Evolutionary conservation across 202 grass and related monocot genomes (phyloP).

Genomic region (Brachypodium distachyon): DNA sequence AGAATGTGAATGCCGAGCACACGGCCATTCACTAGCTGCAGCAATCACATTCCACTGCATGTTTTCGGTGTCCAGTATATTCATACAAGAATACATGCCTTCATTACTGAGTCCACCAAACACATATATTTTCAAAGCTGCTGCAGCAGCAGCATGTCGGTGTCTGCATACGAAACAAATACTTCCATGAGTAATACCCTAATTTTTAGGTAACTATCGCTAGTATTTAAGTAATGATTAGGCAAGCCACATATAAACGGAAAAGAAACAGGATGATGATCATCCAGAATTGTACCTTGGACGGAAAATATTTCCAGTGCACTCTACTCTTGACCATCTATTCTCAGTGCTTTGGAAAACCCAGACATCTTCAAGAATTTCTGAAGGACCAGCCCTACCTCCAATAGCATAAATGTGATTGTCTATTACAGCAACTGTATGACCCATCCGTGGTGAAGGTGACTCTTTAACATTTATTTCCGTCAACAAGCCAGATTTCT

Average conservation of each 20-base stretch:
- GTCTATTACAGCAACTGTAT: slow-evolving; percentile 50
- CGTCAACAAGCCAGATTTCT: slow-evolving; percentile 43
- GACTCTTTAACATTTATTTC: slow-evolving; percentile 37
- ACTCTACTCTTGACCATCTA: slow-evolving; percentile 54
- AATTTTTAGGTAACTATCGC: background rate
- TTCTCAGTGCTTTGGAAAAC: slow-evolving; percentile 42
- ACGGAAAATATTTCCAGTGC: slow-evolving; percentile 45
- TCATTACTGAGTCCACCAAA: slow-evolving; percentile 82
- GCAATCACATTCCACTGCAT: slow-evolving; percentile 52
- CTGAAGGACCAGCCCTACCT: slow-evolving; percentile 71
- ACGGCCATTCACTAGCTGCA: slow-evolving; percentile 47
- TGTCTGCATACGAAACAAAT: slow-evolving; percentile 49
- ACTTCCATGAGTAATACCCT: background rate
- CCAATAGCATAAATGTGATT: slow-evolving; percentile 70
- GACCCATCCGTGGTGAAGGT: slow-evolving; percentile 80
- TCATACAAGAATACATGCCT: slow-evolving; percentile 80
- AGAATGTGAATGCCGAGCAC: slow-evolving; percentile 91
- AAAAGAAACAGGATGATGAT: background rate
- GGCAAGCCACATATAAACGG: background rate
- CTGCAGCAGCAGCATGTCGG: slow-evolving; percentile 56
- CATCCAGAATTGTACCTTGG: slow-evolving; percentile 46
- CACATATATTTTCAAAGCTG: slow-evolving; percentile 64
- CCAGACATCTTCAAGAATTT: slow-evolving; percentile 93
- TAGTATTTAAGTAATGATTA: background rate
- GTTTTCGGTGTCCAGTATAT: slow-evolving; percentile 65